phyloP scores from a whole-genome alignment of 2,329 filamentous ascomycete species.

The Claviceps digitariae region DNA sequence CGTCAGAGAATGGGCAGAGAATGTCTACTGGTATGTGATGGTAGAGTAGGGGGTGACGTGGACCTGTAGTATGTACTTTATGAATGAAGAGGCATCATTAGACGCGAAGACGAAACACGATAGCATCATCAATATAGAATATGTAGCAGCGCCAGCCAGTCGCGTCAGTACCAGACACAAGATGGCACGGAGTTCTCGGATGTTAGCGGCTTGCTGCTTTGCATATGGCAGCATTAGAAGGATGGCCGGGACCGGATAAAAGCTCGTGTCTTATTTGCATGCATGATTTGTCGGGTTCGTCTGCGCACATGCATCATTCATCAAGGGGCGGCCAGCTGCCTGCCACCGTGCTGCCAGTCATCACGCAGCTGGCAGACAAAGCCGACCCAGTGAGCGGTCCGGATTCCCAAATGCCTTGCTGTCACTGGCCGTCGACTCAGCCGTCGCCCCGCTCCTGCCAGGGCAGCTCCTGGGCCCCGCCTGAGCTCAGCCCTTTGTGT shows the following conservation, averaged over 20 bases:
- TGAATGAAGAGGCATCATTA: neutral
- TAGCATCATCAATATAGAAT: neutral
- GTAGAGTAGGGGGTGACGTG: neutral
- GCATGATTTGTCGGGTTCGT: too few species aligned
- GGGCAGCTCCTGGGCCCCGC: neutral
- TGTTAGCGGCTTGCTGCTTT: too few species aligned
- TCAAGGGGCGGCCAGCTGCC: too few species aligned
- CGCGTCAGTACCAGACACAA: too few species aligned
- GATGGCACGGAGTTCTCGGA: too few species aligned
- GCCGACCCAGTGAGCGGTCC: neutral
- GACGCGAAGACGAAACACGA: neutral
- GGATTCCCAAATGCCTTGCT: neutral
- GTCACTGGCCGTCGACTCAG: neutral
- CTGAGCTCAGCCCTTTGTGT: neutral
- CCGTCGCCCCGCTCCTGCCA: neutral
- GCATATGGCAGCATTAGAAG: too few species aligned
- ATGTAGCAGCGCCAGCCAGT: neutral
- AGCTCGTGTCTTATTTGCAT: too few species aligned
- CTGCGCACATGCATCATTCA: too few species aligned
- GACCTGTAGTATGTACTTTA: neutral
- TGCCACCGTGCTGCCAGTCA: too few species aligned
- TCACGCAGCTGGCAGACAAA: too few species aligned
- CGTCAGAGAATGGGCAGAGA: slow-evolving; percentile 2
- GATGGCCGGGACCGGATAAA: too few species aligned
- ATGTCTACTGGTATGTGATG: slow-evolving; percentile 1